A percentile compares a stretch with the other conserved stretches of the same genome.
These are phyloP conservation scores for Blastocrithidia nonstop DNA, from an alignment of 208 protist genomes.

Conservation along the genomic window DNA sequence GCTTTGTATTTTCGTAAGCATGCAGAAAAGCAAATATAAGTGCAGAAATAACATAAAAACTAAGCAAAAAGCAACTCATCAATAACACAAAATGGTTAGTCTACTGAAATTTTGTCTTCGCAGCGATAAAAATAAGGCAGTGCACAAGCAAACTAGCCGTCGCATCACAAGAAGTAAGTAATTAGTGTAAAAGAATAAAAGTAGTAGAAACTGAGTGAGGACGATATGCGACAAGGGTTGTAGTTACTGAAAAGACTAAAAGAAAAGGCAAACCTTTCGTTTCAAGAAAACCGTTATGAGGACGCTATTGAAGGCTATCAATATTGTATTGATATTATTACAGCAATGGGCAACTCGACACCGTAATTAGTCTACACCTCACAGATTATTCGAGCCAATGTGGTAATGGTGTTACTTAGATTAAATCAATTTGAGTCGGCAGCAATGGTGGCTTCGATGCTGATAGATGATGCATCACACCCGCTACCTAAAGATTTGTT, in stretches of 20 bases:
- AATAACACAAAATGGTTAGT: no score
- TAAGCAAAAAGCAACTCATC: no score
- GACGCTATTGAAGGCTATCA: constrained; percentile 51
- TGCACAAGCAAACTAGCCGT: no score
- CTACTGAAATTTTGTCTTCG: no score
- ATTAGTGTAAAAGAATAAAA: no score
- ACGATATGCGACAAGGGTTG: constrained; percentile 17
- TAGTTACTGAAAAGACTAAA: constrained; percentile 31
- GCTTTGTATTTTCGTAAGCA: no score
- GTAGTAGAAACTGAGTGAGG: no score
- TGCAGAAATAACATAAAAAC: no score
- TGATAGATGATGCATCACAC: constrained; percentile 38
- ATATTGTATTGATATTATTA: constrained; percentile 46
- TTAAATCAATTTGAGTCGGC: constrained; percentile 54
- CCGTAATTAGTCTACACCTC: constrained; percentile 23
- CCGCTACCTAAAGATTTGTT: constrained; percentile 21
- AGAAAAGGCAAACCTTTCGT: constrained; percentile 34
- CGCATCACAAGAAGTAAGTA: no score
- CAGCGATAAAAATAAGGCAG: no score
- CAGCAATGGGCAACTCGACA: constrained; percentile 23
- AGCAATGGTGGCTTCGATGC: constrained; percentile 46
- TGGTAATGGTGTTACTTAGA: constrained; percentile 47
- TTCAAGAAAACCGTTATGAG: constrained; percentile 44
- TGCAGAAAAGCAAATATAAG: no score
- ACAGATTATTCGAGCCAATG: constrained; percentile 54